phyloP scores from a whole-genome alignment of 805 yeast genomes.

The Clavispora carvajalis region DNA sequence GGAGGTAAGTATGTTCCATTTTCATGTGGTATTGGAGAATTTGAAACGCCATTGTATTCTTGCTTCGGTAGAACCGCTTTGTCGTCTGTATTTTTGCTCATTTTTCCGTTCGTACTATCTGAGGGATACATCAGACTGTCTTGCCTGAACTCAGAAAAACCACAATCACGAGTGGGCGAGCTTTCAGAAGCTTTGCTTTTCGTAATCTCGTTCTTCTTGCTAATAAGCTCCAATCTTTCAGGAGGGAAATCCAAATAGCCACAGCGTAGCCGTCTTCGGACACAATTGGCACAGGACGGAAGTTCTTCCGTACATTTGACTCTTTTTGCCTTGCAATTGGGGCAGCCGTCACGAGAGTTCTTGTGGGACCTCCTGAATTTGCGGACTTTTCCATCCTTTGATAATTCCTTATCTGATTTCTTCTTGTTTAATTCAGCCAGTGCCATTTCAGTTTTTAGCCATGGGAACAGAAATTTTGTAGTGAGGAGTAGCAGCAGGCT shows the following conservation, averaged over 20 bases:
- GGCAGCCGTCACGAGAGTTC: slow-evolving; percentile 32
- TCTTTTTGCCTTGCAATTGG: slow-evolving; percentile 39
- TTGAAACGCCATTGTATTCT: no score
- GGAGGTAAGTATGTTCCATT: background rate
- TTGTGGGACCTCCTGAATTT: slow-evolving; percentile 12
- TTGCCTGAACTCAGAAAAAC: background rate
- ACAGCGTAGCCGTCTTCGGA: slow-evolving; percentile 33
- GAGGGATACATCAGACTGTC: background rate
- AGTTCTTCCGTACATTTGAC: slow-evolving; percentile 41
- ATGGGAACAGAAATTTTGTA: background rate
- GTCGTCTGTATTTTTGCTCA: no score
- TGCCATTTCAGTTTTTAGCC: background rate
- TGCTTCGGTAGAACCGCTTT: no score
- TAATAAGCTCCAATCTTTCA: slow-evolving; percentile 32
- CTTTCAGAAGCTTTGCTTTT: slow-evolving; percentile 3
- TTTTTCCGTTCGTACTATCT: no score
- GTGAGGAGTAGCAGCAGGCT: background rate
- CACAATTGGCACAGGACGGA: slow-evolving; percentile 36
- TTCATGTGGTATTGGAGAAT: no score
- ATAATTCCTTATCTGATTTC: background rate
- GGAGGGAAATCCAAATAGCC: slow-evolving; percentile 38
- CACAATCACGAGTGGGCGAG: background rate
- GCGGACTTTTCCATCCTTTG: background rate
- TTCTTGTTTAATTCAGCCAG: background rate
- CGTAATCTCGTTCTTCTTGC: slow-evolving; percentile 25